phyloP scores from a whole-genome alignment of 2,329 filamentous ascomycete species.

The Trichothecium roseum region DNA sequence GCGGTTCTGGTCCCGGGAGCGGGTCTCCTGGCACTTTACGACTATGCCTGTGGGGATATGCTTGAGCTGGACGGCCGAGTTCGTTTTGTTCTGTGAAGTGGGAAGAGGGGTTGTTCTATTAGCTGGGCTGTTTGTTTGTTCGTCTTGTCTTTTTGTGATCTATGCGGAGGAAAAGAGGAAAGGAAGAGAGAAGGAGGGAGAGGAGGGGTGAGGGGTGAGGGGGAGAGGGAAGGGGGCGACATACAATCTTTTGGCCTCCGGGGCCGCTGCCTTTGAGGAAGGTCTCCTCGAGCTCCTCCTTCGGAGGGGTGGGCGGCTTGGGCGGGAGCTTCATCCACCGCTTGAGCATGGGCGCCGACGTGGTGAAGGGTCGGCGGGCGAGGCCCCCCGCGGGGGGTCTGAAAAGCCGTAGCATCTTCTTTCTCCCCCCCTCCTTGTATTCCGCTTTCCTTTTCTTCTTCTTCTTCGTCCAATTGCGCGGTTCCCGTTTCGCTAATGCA shows the following conservation, averaged over 20 bases:
- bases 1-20: constrained; percentile 77
- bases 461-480: too few species aligned
- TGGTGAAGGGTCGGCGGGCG: constrained; percentile 17
- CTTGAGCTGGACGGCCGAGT: constrained; percentile 84
- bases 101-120: constrained; percentile 1
- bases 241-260: constrained; percentile 88
- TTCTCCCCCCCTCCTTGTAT: not conserved
- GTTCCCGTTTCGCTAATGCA: too few species aligned
- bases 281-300: constrained; percentile 69
- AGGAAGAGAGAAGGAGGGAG: not conserved
- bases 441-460: constrained; percentile 1
- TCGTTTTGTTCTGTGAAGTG: constrained; percentile 76
- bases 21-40: constrained; percentile 86
- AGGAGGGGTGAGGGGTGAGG: not conserved
- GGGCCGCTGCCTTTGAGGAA: constrained; percentile 90
- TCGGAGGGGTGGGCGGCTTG: constrained; percentile 59
- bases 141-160: too few species aligned
- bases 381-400: not conserved
- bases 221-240: constrained; percentile 9
- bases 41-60: constrained; percentile 87
- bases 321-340: constrained; percentile 56
- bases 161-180: not conserved
- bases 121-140: constrained; percentile 1
- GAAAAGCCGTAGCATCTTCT: constrained; percentile 1
- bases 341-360: constrained; percentile 30